Evolutionary conservation across 2,329 filamentous ascomycete genomes (phyloP).

Genomic region (Colletotrichum limetticola): DNA sequence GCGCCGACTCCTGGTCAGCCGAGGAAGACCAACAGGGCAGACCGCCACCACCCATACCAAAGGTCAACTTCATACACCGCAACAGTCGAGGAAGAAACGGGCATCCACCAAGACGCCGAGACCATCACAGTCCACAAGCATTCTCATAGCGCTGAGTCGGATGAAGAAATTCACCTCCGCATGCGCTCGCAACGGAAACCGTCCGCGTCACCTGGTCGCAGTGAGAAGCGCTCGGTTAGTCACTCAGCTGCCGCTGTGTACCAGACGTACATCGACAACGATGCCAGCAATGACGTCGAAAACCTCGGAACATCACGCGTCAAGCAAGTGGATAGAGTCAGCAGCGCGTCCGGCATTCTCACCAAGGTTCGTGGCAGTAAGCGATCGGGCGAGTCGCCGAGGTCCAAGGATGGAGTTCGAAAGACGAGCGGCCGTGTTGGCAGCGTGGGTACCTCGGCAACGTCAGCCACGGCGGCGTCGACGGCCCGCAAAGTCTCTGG

Average conservation of each 20-base stretch:
- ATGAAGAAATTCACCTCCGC: slow-evolving; percentile 85
- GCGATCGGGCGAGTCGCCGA: slow-evolving; percentile 61
- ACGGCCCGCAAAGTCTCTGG: slow-evolving; percentile 66
- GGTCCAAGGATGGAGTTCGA: slow-evolving; percentile 67
- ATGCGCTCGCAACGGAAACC: slow-evolving; percentile 75
- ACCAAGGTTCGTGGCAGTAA: slow-evolving; percentile 74
- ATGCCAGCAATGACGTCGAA: slow-evolving; percentile 76
- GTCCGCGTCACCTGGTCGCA: slow-evolving; percentile 70
- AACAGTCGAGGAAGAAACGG: slow-evolving; percentile 60
- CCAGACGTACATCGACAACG: slow-evolving; percentile 69
- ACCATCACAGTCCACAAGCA: slow-evolving; percentile 69
- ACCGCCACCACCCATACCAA: slow-evolving; percentile 80
- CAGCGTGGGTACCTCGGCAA: slow-evolving; percentile 59
- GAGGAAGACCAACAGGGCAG: slow-evolving; percentile 84
- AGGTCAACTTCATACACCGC: slow-evolving; percentile 61
- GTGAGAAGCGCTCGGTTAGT: slow-evolving; percentile 77
- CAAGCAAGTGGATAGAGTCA: slow-evolving; percentile 65
- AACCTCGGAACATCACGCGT: slow-evolving; percentile 72
- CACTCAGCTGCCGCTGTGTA: slow-evolving; percentile 80
- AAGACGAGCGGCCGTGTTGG: slow-evolving; percentile 75
- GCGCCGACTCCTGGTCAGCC: slow-evolving; percentile 96
- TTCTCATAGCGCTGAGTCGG: slow-evolving; percentile 74
- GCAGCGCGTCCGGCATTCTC: slow-evolving; percentile 65
- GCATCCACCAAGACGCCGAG: slow-evolving; percentile 68
- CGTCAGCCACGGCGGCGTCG: slow-evolving; percentile 54